A percentile compares a stretch with the other conserved stretches of the same genome.
phyloP scores from a whole-genome alignment of 768 basidiomycete species.

The Phylloporus sp. region DNA sequence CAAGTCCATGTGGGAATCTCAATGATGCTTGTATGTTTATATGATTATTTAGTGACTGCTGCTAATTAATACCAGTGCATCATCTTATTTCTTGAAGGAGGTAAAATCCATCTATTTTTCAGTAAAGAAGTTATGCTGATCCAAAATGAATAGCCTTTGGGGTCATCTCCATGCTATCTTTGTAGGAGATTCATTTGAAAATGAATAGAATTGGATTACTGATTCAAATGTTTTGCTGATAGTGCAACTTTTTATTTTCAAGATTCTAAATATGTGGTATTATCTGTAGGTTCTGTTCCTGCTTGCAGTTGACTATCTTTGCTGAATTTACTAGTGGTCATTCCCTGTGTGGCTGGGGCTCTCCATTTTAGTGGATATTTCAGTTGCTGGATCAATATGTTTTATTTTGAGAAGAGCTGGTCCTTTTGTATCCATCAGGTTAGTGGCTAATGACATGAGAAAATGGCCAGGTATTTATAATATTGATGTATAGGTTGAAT shows the following conservation, averaged over 20 bases:
- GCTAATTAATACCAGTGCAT: conserved; percentile 10
- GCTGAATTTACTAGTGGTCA: conserved; percentile 15
- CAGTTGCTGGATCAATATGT: conserved; percentile 20
- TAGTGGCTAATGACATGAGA: not conserved
- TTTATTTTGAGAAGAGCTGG: conserved; percentile 9
- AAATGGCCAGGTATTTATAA: not conserved
- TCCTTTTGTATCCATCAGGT: conserved; percentile 13
- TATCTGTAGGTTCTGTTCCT: conserved; percentile 1
- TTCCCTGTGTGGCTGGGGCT: conserved; percentile 19
- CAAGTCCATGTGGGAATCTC: not conserved
- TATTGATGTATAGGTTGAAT: conserved; percentile 4
- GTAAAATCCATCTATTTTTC: conserved; percentile 3
- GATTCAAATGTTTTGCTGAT: not conserved
- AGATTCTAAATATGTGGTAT: not conserved
- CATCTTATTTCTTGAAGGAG: conserved; percentile 18
- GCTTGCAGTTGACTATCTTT: not conserved
- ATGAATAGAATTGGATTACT: not conserved
- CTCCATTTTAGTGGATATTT: conserved; percentile 17
- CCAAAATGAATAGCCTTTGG: conserved; percentile 16
- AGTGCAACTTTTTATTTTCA: not conserved
- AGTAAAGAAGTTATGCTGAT: not conserved
- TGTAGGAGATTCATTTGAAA: conserved; percentile 10
- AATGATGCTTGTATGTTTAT: conserved; percentile 16
- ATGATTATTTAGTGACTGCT: not conserved
- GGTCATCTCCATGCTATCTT: not conserved